These are phyloP conservation scores for Cynanchum wilfordii DNA, from an alignment of 257 asterid genomes.

Conservation along the genomic window DNA sequence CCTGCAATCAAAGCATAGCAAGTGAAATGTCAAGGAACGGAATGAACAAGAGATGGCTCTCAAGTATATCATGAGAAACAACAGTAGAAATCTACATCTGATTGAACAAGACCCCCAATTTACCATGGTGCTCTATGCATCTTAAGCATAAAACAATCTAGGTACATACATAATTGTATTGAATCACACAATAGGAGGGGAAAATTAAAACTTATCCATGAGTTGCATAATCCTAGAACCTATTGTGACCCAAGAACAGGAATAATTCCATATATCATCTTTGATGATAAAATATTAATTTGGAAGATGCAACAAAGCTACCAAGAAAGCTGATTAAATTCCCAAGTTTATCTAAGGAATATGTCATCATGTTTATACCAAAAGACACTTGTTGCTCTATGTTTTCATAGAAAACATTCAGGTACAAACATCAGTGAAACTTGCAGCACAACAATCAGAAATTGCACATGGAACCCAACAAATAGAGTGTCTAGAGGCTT, in stretches of 20 bases:
- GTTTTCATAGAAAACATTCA: background rate
- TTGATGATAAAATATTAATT: background rate
- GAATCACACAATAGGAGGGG: background rate
- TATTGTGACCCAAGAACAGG: no score
- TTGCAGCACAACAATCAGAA: constrained; percentile 2
- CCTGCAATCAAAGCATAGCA: constrained; percentile 5
- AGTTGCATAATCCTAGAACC: background rate
- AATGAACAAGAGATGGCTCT: background rate
- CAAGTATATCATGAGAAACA: no score
- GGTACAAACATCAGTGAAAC: background rate
- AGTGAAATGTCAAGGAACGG: background rate
- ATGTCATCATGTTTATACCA: background rate
- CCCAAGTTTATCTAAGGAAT: background rate
- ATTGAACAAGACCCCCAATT: background rate
- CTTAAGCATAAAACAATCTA: background rate
- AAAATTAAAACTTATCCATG: background rate
- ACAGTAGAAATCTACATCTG: no score
- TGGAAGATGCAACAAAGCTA: background rate
- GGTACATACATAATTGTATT: background rate
- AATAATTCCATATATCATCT: background rate
- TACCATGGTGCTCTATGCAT: background rate
- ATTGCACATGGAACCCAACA: background rate
- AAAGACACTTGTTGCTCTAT: background rate
- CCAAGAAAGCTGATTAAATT: background rate
- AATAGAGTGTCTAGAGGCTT: background rate